Conservation (phyloP, 139 green algal species). For the Spirogloea muscicola region DNA sequence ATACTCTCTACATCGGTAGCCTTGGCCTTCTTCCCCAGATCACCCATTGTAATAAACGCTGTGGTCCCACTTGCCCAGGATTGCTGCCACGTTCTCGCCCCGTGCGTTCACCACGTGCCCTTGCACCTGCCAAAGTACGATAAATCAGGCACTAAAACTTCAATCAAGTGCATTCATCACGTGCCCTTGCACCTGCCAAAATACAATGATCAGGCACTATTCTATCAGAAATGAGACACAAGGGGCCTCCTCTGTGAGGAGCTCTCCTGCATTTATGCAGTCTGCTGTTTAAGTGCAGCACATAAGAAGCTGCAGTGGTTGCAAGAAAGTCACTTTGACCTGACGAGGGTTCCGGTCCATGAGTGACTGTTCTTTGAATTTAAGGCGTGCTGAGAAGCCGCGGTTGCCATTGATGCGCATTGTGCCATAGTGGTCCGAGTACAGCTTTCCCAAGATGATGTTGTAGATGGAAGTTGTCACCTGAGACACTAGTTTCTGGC, state of each 20-base stretch:
- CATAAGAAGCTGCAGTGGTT: neutral
- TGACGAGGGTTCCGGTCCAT: conserved; percentile 60
- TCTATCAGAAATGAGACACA: neutral
- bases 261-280: neutral
- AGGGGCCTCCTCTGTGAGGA: neutral
- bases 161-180: neutral
- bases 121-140: conserved; percentile 1
- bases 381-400: conserved; percentile 48
- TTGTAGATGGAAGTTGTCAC: conserved; percentile 79
- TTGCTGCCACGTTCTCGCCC: conserved; percentile 43
- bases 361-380: conserved; percentile 67
- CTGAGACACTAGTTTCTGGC: conserved; percentile 16
- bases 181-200: neutral
- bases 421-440: conserved; percentile 78
- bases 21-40: conserved; percentile 10
- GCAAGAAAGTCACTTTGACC: conserved; percentile 42
- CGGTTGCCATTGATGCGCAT: conserved; percentile 61
- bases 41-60: conserved; percentile 50
- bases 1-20: conserved; percentile 3
- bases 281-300: neutral
- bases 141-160: neutral
- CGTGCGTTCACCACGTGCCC: conserved; percentile 23
- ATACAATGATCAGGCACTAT: too few species aligned
- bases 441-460: conserved; percentile 85
- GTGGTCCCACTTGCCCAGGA: conserved; percentile 65